Conservation (phyloP, 805 yeast species). For the Candida silvicultrix region DNA sequence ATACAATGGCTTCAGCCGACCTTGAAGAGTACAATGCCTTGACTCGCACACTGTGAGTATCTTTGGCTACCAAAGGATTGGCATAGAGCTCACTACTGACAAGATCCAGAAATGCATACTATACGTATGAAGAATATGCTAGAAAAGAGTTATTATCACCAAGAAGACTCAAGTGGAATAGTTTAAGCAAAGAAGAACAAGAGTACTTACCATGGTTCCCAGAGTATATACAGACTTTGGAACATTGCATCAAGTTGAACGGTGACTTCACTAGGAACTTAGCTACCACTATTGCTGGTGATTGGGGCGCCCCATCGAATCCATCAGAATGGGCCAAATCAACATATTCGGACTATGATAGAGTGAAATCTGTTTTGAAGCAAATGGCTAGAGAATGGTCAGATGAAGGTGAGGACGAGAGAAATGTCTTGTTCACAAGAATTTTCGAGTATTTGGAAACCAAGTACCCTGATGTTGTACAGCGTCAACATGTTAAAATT, state of each 20-base stretch:
- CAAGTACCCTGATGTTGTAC: conserved; percentile 30
- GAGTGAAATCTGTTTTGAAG: conserved; percentile 48
- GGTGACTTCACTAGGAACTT: conserved; percentile 35
- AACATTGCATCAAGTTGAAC: conserved; percentile 38
- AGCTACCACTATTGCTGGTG: conserved; percentile 35
- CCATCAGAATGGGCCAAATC: conserved; percentile 38
- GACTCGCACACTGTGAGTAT: neutral
- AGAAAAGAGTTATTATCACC: conserved; percentile 25
- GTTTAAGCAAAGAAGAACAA: conserved; percentile 35
- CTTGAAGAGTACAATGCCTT: neutral
- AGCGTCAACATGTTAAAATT: conserved; percentile 34
- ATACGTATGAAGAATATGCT: conserved; percentile 30
- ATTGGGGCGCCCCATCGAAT: conserved; percentile 42
- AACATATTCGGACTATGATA: conserved; percentile 40
- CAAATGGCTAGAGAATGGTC: conserved; percentile 64
- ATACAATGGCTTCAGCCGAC: neutral
- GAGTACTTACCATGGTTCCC: conserved; percentile 44
- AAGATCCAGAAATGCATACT: conserved; percentile 17
- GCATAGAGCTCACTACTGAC: neutral
- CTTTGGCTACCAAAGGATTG: neutral
- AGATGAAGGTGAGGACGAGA: conserved; percentile 40
- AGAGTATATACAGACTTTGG: conserved; percentile 32
- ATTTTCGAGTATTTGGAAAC: conserved; percentile 27
- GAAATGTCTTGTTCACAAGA: conserved; percentile 32
- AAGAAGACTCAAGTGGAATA: conserved; percentile 25